phyloP scores from a whole-genome alignment of 331 rosid species.

The Saraca asoca region DNA sequence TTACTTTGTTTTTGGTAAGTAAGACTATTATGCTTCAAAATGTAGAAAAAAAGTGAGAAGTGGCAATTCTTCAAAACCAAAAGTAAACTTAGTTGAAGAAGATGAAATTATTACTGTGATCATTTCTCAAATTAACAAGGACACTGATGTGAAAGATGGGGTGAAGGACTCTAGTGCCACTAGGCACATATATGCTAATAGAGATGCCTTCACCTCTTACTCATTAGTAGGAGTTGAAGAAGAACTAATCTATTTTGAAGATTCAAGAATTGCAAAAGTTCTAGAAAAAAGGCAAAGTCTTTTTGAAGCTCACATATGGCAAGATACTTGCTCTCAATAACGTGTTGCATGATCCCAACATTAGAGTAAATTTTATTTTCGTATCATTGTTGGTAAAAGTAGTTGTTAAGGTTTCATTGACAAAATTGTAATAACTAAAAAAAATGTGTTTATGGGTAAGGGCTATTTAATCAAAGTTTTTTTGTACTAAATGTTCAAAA shows the following conservation, averaged over 20 bases:
- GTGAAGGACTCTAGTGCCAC: neutral
- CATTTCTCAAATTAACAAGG: neutral
- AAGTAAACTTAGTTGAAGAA: neutral
- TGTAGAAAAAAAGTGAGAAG: neutral
- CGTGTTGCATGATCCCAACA: too few species aligned
- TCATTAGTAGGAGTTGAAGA: neutral
- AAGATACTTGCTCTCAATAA: too few species aligned
- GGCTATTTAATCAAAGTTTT: too few species aligned
- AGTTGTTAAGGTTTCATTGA: too few species aligned
- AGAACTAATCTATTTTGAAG: too few species aligned
- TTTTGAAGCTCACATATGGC: too few species aligned
- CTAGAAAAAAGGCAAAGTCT: neutral
- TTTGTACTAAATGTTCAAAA: too few species aligned
- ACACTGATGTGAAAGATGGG: too few species aligned
- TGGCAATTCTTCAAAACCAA: neutral
- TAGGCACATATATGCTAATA: neutral
- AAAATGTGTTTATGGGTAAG: too few species aligned
- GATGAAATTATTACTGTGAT: neutral
- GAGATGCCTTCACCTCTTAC: neutral
- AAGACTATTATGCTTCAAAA: neutral
- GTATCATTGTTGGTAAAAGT: too few species aligned
- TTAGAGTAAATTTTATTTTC: too few species aligned
- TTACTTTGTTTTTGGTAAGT: neutral
- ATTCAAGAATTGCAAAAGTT: neutral
- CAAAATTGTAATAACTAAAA: too few species aligned